phyloP scores from a whole-genome alignment of 345 rosid genomes.

The Arabis hirsuta region DNA sequence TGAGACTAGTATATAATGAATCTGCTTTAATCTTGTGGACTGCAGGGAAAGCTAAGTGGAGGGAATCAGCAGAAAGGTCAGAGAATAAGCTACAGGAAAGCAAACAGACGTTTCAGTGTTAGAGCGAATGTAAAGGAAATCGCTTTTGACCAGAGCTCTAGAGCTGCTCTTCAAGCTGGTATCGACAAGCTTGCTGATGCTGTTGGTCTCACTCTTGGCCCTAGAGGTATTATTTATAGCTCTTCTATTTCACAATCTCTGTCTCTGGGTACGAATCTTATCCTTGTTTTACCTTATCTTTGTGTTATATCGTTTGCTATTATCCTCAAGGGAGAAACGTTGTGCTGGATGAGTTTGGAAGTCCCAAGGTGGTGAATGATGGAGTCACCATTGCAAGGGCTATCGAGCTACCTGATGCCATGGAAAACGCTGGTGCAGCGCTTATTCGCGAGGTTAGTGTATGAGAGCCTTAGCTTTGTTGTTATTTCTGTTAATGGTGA shows the following conservation, averaged over 20 bases:
- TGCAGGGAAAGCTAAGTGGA: conserved; percentile 58
- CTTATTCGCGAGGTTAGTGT: conserved; percentile 87
- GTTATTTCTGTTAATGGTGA: not conserved
- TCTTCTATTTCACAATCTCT: not conserved
- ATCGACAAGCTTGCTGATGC: conserved; percentile 95
- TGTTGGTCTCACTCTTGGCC: conserved; percentile 96
- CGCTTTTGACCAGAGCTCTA: conserved; percentile 82
- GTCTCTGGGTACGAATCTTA: not conserved
- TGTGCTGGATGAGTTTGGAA: conserved; percentile 94
- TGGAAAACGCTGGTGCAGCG: conserved; percentile 99
- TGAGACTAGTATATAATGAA: not conserved
- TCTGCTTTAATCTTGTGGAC: conserved; percentile 28
- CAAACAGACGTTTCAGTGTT: conserved; percentile 62
- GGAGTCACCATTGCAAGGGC: conserved; percentile 98
- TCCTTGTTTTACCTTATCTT: not conserved
- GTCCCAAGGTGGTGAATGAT: conserved; percentile 96
- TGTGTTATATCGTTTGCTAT: not conserved
- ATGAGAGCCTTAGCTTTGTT: not conserved
- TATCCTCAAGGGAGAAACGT: conserved; percentile 80
- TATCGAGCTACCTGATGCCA: conserved; percentile 86
- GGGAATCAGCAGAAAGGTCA: conserved; percentile 57
- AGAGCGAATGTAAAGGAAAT: conserved; percentile 86
- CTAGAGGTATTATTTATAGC: conserved; percentile 68
- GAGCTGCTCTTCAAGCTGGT: conserved; percentile 85
- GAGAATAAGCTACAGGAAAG: conserved; percentile 56